A percentile compares a stretch with the other conserved stretches of the same genome.
Evolutionary conservation across 352 stramenopile genomes (phyloP).

Genomic region (Pythium angustatum): DNA sequence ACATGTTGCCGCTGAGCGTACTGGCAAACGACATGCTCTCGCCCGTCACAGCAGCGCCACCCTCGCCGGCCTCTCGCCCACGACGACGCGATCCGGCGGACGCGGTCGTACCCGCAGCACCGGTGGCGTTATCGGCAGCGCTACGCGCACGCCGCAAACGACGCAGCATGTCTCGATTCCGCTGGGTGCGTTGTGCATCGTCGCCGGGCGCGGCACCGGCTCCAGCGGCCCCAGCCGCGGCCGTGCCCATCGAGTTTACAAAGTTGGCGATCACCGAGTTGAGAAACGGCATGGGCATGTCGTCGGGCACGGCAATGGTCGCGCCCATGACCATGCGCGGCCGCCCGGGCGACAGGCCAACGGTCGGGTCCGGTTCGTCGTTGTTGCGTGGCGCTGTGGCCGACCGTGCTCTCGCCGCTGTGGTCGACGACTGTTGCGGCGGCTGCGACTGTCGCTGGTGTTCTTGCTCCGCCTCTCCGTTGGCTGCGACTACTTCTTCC

Average conservation of each 20-base stretch:
- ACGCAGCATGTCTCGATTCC: conserved; percentile 27
- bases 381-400: conserved; percentile 46
- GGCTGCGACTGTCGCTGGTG: conserved; percentile 1
- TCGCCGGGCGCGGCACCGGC: background rate
- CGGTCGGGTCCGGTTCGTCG: conserved; percentile 69
- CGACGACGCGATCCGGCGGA: conserved; percentile 10
- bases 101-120: background rate
- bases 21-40: conserved; percentile 18
- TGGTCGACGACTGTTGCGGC: background rate
- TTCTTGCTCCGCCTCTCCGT: background rate
- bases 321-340: conserved; percentile 74
- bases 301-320: conserved; percentile 69
- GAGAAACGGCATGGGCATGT: conserved; percentile 80
- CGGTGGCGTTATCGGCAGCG: background rate
- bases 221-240: background rate
- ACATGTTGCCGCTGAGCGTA: conserved; percentile 23
- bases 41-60: background rate
- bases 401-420: background rate
- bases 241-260: conserved; percentile 40
- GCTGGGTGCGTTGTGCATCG: conserved; percentile 11
- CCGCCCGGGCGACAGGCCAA: conserved; percentile 21
- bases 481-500: conserved; percentile 15
- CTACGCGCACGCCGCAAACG: conserved; percentile 18
- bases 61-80: conserved; percentile 12
- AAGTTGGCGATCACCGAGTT: conserved; percentile 84